Evolutionary conservation across 345 rosid species (phyloP).

Genomic region (Eucalyptus guilfoylei): DNA sequence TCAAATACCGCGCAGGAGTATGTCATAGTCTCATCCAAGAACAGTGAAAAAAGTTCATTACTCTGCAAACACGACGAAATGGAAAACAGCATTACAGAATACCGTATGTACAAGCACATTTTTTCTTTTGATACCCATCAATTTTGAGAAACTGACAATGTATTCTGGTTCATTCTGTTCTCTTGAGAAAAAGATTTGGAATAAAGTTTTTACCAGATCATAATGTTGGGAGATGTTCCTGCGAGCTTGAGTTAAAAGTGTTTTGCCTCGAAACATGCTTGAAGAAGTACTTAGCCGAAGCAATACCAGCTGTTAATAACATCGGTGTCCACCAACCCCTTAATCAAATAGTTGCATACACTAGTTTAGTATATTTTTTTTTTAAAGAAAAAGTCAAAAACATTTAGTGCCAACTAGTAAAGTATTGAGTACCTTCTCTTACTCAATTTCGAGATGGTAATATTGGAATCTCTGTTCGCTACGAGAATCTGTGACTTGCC

Average conservation of each 20-base stretch:
- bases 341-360: not conserved
- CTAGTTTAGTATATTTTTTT: not conserved
- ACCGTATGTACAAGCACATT: not conserved
- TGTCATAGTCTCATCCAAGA: constrained; percentile 85
- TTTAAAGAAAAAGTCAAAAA: too few species aligned
- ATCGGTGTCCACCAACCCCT: constrained; percentile 99
- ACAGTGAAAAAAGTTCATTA: constrained; percentile 67
- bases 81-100: not conserved
- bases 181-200: not conserved
- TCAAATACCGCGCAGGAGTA: constrained; percentile 77
- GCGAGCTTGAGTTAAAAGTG: constrained; percentile 80
- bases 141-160: not conserved
- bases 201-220: constrained; percentile 50
- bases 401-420: not conserved
- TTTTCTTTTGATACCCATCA: not conserved
- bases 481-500: constrained; percentile 46
- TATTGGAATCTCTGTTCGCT: constrained; percentile 43
- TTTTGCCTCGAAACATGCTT: constrained; percentile 66
- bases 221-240: constrained; percentile 82
- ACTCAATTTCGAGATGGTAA: constrained; percentile 19
- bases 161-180: not conserved
- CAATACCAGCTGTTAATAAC: constrained; percentile 57
- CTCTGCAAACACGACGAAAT: constrained; percentile 24
- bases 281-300: constrained; percentile 71
- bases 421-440: constrained; percentile 46